Base-by-base conservation (phyloP, 768 basidiomycete species). In the Suillus fuscotomentosus region DNA sequence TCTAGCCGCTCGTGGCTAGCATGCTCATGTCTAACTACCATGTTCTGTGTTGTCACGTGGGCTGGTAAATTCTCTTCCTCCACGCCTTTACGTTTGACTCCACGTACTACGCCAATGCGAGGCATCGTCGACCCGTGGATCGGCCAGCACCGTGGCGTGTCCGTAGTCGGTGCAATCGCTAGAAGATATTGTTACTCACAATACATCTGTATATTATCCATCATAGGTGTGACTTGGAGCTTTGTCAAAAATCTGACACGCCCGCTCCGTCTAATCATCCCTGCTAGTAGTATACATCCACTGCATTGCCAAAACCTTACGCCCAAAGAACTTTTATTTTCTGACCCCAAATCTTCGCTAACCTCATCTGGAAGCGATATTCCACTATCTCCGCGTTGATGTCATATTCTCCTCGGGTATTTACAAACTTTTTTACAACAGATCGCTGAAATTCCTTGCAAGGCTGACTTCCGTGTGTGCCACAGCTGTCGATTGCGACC, bases 391-490 rank as follows among this genome's bases (percentile, higher is more conserved):
- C 53, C 31, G 53, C 31, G 31, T 54, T 17, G 31, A 54, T 54
- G 31, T 38, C 10, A 38, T 38, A 34, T 5, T 31, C 51, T 11
- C 17, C 31, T 53, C 31, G 27, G 27, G 8, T 34, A 53, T 53
- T 20, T 17, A 1, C 31, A 20, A 27, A 31, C 31, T 4, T 31
- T 51, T 15, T 53, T 34, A 20, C 51, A 31, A 60, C 48, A 57
- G 67, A 1, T 68, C 77, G 0, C 75, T 78, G 24, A 77, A 73
- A 4, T 76, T 77, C 61, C 57, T 77, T 27, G 36, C 60, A 10
- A 60, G 65, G 0, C 50, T 78, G 20, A 64, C 61, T 10, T 24
- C 8, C 3, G 68, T 70, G 0, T 63, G 67, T 53, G 17, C 15
- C 10, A 17, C 36, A 6, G 64, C 60, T 4, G 68, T 68, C 0